phyloP scores from a whole-genome alignment of 306 rosid species.

The Echinosophora koreensis region DNA sequence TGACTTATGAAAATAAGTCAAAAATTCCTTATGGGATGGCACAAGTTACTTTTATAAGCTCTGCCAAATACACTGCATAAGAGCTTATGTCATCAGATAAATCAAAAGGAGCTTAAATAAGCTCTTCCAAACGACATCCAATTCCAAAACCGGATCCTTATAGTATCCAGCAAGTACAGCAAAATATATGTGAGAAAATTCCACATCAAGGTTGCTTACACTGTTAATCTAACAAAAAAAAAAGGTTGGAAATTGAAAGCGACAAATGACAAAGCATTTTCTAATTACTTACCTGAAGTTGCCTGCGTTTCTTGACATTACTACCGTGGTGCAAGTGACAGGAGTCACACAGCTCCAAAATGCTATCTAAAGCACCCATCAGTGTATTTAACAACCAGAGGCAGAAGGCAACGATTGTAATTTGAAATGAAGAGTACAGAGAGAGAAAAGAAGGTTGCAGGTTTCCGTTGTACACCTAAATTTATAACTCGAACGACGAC shows the following conservation, averaged over 20 bases:
- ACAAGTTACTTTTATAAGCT: too few species aligned
- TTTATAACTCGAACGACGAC: background rate
- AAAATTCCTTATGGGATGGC: too few species aligned
- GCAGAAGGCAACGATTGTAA: background rate
- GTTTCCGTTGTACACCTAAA: background rate
- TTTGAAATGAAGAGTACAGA: background rate
- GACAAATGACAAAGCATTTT: background rate
- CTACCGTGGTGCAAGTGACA: conserved; percentile 6
- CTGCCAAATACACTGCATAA: too few species aligned
- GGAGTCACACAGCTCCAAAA: conserved; percentile 45
- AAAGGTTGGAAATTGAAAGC: background rate
- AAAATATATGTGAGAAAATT: too few species aligned
- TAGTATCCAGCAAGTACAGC: too few species aligned
- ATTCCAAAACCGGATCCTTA: too few species aligned
- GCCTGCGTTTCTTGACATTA: conserved; percentile 53
- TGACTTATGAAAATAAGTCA: too few species aligned
- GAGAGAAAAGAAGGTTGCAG: background rate
- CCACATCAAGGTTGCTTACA: too few species aligned
- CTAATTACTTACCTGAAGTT: conserved; percentile 66
- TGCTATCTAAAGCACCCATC: conserved; percentile 53
- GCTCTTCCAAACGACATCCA: too few species aligned
- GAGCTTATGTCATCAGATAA: too few species aligned
- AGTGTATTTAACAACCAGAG: background rate
- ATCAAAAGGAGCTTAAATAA: too few species aligned
- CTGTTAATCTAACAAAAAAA: too few species aligned